A percentile compares a stretch with the other conserved stretches of the same genome.
Conservation (phyloP, 75 land plant genomes). For the Pseudotsuga menziesii region DNA sequence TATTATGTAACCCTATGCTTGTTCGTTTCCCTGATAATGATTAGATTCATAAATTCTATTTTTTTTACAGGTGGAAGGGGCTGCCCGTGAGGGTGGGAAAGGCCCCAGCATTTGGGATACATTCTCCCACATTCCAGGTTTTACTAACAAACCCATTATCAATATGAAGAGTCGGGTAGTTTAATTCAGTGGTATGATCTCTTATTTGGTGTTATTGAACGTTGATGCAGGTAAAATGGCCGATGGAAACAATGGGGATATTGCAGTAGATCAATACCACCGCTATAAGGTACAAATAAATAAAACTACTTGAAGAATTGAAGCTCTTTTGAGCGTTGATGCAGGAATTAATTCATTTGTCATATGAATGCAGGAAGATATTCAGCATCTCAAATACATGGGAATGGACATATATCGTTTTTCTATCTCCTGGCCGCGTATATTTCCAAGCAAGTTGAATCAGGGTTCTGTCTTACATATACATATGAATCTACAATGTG, state of each 20-base stretch:
- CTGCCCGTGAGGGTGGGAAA: background rate
- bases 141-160: too few species aligned
- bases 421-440: slow-evolving; percentile 33
- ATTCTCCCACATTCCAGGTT: background rate
- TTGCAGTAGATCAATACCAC: slow-evolving; percentile 36
- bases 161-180: too few species aligned
- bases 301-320: background rate
- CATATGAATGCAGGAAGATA: slow-evolving; percentile 19
- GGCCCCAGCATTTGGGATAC: background rate
- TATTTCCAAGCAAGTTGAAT: slow-evolving; percentile 21
- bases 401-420: slow-evolving; percentile 31
- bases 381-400: slow-evolving; percentile 21
- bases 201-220: background rate
- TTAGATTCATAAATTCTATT: too few species aligned
- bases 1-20: too few species aligned
- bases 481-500: too few species aligned
- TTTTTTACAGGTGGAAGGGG: background rate
- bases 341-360: background rate
- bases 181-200: too few species aligned
- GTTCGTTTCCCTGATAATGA: too few species aligned
- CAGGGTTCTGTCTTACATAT: too few species aligned
- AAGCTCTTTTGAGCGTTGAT: background rate
- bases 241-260: slow-evolving; percentile 32
- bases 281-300: slow-evolving; percentile 28
- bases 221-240: slow-evolving; percentile 18